Evolutionary conservation across 1,284 basidiomycete species (phyloP).

Genomic region (Tetrapyrgos nigripes): DNA sequence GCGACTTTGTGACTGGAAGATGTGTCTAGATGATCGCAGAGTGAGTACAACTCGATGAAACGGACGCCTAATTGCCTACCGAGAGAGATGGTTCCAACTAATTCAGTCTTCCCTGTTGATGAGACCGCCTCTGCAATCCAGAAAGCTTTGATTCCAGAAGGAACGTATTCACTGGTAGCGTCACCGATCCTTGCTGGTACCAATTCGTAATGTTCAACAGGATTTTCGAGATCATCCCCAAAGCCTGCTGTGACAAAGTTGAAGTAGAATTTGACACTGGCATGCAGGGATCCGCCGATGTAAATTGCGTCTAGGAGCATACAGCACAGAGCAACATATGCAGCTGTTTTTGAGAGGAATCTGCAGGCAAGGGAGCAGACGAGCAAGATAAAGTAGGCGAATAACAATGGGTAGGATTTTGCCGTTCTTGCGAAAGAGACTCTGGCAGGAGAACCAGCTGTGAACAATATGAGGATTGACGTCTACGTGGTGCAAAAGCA

Average conservation of each 20-base stretch:
- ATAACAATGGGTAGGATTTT: background rate
- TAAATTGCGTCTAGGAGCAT: background rate
- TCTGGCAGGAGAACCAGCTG: constrained; percentile 11
- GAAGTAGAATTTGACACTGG: constrained; percentile 1
- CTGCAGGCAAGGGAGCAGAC: background rate
- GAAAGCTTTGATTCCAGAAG: constrained; percentile 29
- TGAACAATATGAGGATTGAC: too few species aligned
- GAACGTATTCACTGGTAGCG: constrained; percentile 13
- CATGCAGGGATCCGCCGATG: constrained; percentile 3
- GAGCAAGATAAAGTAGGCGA: background rate
- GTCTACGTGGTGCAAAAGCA: too few species aligned
- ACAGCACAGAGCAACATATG: background rate
- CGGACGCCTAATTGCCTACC: constrained; percentile 18
- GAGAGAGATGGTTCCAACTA: constrained; percentile 33
- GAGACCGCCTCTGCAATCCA: constrained; percentile 34
- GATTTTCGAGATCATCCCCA: constrained; percentile 25
- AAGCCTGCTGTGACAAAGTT: constrained; percentile 7
- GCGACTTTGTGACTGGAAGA: constrained; percentile 14
- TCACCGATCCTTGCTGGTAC: background rate
- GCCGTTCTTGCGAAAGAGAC: background rate
- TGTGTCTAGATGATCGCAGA: constrained; percentile 19
- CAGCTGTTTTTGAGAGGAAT: background rate
- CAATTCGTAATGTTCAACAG: constrained; percentile 25
- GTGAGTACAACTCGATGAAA: background rate
- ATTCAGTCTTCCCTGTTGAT: constrained; percentile 17